phyloP scores from a whole-genome alignment of 768 basidiomycete species.

The Suillus decipiens region DNA sequence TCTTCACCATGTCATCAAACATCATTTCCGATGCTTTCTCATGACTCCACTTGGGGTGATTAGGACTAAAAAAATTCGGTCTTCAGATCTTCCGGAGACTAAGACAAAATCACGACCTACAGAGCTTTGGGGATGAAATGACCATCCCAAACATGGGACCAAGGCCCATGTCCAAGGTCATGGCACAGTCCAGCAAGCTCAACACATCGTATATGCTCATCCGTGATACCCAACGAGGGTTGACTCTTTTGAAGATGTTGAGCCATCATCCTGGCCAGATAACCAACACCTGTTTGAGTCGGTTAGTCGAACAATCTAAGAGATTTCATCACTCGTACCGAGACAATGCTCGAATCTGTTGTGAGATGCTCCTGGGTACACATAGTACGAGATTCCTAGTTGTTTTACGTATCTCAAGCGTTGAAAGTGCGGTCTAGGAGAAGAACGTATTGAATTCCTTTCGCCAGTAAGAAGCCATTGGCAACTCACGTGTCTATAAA shows the following conservation, averaged over 20 bases:
- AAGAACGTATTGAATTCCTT: background rate
- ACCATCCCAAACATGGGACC: constrained; percentile 83
- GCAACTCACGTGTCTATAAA: constrained; percentile 70
- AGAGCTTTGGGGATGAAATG: constrained; percentile 66
- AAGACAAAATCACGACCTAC: constrained; percentile 41
- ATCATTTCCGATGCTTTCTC: constrained; percentile 83
- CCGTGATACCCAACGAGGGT: constrained; percentile 61
- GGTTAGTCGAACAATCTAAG: constrained; percentile 1
- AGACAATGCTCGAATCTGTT: constrained; percentile 84
- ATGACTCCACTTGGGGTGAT: constrained; percentile 57
- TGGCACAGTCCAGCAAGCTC: constrained; percentile 83
- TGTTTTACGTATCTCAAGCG: constrained; percentile 78
- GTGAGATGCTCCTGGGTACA: constrained; percentile 79
- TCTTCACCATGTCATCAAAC: constrained; percentile 67
- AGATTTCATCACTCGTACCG: constrained; percentile 43
- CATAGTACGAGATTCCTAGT: constrained; percentile 72
- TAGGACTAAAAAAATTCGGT: background rate
- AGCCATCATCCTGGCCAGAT: constrained; percentile 67
- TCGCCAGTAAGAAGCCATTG: background rate
- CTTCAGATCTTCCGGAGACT: background rate
- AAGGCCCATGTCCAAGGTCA: constrained; percentile 85
- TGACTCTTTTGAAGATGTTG: constrained; percentile 58
- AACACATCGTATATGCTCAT: constrained; percentile 74
- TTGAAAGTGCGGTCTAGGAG: constrained; percentile 68
- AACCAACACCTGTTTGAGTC: constrained; percentile 60